Evolutionary conservation across 495 filamentous ascomycete species (phyloP).

Genomic region (Apiosordaria backusii): DNA sequence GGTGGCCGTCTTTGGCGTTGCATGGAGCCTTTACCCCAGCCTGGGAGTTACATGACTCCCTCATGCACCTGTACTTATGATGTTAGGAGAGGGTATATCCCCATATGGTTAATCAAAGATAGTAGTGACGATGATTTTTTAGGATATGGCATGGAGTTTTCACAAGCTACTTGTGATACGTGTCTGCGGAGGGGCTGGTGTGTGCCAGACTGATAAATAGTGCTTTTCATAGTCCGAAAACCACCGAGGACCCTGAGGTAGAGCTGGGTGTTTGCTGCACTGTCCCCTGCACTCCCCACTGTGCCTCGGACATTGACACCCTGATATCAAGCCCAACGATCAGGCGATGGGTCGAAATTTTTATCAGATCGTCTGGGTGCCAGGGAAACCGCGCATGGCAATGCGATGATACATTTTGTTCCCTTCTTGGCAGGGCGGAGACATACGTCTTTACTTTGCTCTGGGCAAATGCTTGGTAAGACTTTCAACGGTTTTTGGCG

Average conservation of each 20-base stretch:
- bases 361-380: conserved; percentile 4
- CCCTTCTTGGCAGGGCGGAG: not conserved
- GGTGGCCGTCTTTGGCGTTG: conserved; percentile 23
- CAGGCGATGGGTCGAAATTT: conserved; percentile 3
- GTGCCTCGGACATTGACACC: not conserved
- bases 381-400: not conserved
- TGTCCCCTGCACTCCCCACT: conserved; percentile 9
- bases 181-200: not conserved
- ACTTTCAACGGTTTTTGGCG: not conserved
- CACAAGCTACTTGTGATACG: not conserved
- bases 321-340: not conserved
- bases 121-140: conserved; percentile 24
- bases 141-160: not conserved
- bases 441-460: not conserved
- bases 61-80: conserved; percentile 40
- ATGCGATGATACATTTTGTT: not conserved
- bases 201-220: not conserved
- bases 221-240: not conserved
- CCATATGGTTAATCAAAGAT: conserved; percentile 38
- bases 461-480: not conserved
- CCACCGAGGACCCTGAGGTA: not conserved
- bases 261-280: not conserved
- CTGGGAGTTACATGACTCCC: conserved; percentile 20
- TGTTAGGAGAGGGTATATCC: conserved; percentile 30
- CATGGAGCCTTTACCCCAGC: conserved; percentile 13